Conservation (phyloP, 1,139 yeast genomes). For the Entelexis sorbosivorans region DNA sequence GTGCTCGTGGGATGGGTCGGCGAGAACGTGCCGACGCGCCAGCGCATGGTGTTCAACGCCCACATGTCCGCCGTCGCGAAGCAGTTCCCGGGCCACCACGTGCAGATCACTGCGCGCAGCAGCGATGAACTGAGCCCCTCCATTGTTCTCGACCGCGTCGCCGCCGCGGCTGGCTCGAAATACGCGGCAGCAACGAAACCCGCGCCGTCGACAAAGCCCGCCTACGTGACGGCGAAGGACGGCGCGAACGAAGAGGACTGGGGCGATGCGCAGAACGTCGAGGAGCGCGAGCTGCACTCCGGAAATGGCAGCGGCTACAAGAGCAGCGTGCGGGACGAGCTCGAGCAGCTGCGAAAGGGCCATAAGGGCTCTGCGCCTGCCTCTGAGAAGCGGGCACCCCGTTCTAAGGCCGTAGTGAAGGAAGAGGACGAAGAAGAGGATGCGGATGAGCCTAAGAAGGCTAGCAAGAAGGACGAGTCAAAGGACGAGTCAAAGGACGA, state of each 20-base stretch:
- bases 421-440: neutral
- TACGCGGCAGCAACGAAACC: constrained; percentile 45
- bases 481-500: too few relatives aligned
- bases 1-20: constrained; percentile 77
- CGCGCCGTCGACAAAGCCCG: constrained; percentile 32
- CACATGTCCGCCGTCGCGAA: constrained; percentile 35
- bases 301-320: constrained; percentile 45
- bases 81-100: constrained; percentile 62
- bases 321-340: constrained; percentile 43
- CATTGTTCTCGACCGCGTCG: constrained; percentile 63
- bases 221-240: constrained; percentile 27
- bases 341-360: constrained; percentile 37
- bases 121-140: constrained; percentile 75
- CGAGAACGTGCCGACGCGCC: constrained; percentile 38
- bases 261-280: constrained; percentile 37
- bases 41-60: constrained; percentile 37
- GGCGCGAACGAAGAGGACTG: constrained; percentile 43
- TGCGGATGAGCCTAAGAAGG: too few relatives aligned
- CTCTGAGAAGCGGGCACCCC: neutral
- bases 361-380: constrained; percentile 23
- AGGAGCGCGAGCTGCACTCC: constrained; percentile 30
- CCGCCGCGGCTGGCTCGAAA: constrained; percentile 92
- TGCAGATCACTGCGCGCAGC: constrained; percentile 93
- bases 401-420: neutral
- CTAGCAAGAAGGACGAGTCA: constrained; percentile 17